Evolutionary conservation across 1,284 basidiomycete species (phyloP), one percentile per base, ranked within the genome.

Genomic region (Puccinia sorghi): DNA sequence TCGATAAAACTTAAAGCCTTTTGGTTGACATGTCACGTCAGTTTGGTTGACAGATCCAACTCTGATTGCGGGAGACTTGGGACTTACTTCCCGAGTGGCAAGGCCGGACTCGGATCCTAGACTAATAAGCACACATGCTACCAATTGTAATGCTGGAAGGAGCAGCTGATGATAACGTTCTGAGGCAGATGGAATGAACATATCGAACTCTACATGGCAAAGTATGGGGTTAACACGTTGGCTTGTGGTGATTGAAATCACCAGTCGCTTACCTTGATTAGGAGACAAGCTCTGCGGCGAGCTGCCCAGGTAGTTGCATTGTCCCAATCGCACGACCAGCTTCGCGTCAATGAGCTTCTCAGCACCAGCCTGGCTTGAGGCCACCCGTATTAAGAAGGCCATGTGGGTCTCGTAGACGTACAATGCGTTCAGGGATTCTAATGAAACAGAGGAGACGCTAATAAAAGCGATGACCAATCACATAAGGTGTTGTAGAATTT

Each of bases 351-450:
- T 85, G 37, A 98, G 86, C 70, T 90, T 89, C 83, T 97, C 94
- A 0, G 94, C 93, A 2, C 95, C 95, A 80, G 88, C 86, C 64
- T 92, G 87, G 0, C 89, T 91, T 82, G 93, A 90, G 0, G 93
- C 90, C 85, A 97, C 89, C 41, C 93, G 89, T 39, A 91, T 89
- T 77, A 98, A 89, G 81, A 97, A 87, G 0, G 93, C 91, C 88
- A 97, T 90, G 85, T 95, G 94, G 17, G 94, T 89, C 84, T 98
- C 96, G 83, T 96, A 98, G 17, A 98, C 93, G 85, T 97, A 98
- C 64, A 96, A 87, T 0, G 93, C 88, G 83, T 97, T 96, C 25
- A 99, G 86, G 80, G 93, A 92, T 82, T 79, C 77, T 79, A 54
- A 25, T 64, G 64, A 43, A 54, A 46, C 12, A 43, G 7, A 64